Percentiles rank a stretch among this genome's conserved stretches.
Conservation (phyloP, 371 early-diverging fungal species). For the Rhizopus microsporus region DNA sequence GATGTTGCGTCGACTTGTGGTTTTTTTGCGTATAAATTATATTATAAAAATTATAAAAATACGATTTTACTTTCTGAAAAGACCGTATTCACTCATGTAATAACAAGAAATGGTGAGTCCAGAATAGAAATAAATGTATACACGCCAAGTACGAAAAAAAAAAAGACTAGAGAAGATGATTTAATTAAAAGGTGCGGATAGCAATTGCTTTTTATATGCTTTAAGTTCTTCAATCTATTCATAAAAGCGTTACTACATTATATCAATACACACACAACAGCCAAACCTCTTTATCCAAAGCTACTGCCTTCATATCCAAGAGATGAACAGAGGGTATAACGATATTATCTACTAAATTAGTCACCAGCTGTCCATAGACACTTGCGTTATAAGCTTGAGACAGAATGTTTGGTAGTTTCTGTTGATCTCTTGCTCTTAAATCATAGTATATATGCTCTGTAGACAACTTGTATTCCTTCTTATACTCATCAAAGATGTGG, state of each 20-base stretch:
- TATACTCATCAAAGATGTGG: constrained; percentile 55
- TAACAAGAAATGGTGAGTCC: too few relatives aligned
- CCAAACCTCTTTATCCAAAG: constrained; percentile 28
- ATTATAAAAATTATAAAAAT: too few relatives aligned
- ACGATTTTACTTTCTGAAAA: too few relatives aligned
- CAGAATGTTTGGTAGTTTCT: constrained; percentile 30
- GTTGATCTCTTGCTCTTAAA: constrained; percentile 3
- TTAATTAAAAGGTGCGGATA: too few relatives aligned
- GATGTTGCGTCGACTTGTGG: too few relatives aligned
- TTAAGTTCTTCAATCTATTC: constrained; percentile 12
- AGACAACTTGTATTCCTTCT: constrained; percentile 33
- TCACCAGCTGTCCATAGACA: constrained; percentile 58
- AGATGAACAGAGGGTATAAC: constrained; percentile 56
- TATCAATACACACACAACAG: background rate
- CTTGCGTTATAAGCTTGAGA: constrained; percentile 57
- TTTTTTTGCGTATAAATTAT: too few relatives aligned
- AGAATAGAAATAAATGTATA: too few relatives aligned
- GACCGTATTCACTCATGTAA: too few relatives aligned
- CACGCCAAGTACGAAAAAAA: too few relatives aligned
- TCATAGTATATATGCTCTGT: constrained; percentile 8
- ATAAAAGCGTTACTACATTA: too few relatives aligned
- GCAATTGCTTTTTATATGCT: too few relatives aligned
- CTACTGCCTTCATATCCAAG: constrained; percentile 26
- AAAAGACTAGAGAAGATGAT: too few relatives aligned
- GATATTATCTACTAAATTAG: constrained; percentile 56